These are phyloP conservation scores for Penicillium roqueforti DNA, from an alignment of 495 filamentous ascomycete genomes.

Conservation along the genomic window DNA sequence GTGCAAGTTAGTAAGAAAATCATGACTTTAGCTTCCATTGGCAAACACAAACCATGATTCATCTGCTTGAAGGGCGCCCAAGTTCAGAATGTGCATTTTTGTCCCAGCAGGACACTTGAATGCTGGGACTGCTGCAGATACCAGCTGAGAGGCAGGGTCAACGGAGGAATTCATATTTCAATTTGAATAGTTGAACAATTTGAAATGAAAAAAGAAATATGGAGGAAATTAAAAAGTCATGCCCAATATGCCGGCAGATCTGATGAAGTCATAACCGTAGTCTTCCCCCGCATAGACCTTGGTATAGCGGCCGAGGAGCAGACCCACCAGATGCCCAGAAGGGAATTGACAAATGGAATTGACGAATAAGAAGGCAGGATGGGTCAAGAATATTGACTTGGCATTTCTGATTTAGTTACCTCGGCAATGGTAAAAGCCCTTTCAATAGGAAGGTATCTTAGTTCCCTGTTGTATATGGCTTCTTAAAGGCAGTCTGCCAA, in stretches of 20 bases:
- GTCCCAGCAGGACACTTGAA: slow-evolving; percentile 23
- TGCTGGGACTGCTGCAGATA: slow-evolving; percentile 14
- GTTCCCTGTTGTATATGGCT: too few species aligned
- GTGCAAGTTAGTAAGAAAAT: background rate
- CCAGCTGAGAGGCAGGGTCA: slow-evolving; percentile 5
- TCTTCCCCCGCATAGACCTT: background rate
- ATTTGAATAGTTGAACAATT: too few species aligned
- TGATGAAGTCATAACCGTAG: background rate
- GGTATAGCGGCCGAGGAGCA: too few species aligned
- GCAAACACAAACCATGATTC: slow-evolving; percentile 21
- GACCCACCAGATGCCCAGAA: too few species aligned
- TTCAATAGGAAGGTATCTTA: too few species aligned
- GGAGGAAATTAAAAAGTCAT: background rate
- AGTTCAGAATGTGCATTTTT: slow-evolving; percentile 29
- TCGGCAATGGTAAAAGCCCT: too few species aligned
- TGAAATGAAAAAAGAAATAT: background rate
- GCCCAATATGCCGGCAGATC: background rate
- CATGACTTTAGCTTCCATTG: background rate
- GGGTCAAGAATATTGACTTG: too few species aligned
- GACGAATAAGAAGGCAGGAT: too few species aligned
- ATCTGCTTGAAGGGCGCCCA: slow-evolving; percentile 27
- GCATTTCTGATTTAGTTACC: too few species aligned
- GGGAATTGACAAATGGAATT: too few species aligned
- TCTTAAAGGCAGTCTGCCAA: too few species aligned
- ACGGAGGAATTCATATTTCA: background rate